Evolutionary conservation across 2,329 filamentous ascomycete species (phyloP), one percentile per base, ranked within the genome.

Genomic region (Alternaria arbusti): DNA sequence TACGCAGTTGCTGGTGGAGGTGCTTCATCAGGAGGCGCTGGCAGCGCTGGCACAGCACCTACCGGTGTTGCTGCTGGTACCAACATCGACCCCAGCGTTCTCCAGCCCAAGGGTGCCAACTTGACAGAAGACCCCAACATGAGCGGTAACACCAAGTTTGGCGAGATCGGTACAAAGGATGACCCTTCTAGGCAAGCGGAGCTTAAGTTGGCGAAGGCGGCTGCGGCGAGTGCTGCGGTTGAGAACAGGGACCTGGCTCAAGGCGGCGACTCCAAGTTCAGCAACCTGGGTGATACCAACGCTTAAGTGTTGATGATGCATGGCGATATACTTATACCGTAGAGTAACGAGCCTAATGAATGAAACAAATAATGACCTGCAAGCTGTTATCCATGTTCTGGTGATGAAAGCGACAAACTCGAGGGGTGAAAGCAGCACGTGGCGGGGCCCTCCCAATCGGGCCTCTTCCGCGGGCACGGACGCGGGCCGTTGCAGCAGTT

Each of bases 111-210:
- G 66, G 86, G 86, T 13, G 79, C 76, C 60, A 85, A 87, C 69
- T 67, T 88, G 56, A 82, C 71, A 1, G 85, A 87, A 65, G 84
- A 83, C 23, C 40, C 54, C 1, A 57, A 71, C 11, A 36, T 77
- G 13, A 59, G 63, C 13, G 74, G 73, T 0, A 69, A 74, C 54
- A 66, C 40, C 2, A 67, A 67, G 59, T 71, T 72, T 65, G 70
- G 64, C 1, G 84, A 87, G 23, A 85, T 89, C 63, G 87, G 87
- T 3, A 81, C 81, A 3, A 76, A 84, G 65, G 81, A 87, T 44
- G 88, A 90, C 69, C 87, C 88, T 4, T 84, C 83, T 3, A 79
- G 87, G 28, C 70, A 78, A 17, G 87, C 86, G 7, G 74, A 85
- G 74, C 57, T 70, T 17, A 72, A 79, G 54, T 73, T 82, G 44